Evolutionary conservation across 1,284 basidiomycete species (phyloP), one percentile per base, ranked within the genome.

Genomic region (Apiotrichum porosum): DNA sequence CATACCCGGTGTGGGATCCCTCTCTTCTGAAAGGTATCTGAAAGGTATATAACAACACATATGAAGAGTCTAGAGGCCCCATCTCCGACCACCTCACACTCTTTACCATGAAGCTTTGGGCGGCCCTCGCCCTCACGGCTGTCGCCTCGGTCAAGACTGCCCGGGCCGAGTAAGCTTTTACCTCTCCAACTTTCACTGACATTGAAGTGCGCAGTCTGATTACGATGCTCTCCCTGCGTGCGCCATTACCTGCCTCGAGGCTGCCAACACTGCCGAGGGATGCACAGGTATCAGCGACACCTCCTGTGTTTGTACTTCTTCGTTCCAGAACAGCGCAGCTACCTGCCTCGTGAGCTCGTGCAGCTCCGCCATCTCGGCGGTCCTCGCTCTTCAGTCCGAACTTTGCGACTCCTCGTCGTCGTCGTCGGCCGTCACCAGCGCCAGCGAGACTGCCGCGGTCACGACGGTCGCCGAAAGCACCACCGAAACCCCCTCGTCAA

Each of bases 251-350:
- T 28, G 26, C 26, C 26, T 28, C 8, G 8, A 28, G 26, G 6
- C 26, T 12, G 26, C 26, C 37, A 46, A 18, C 21, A 37, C 28
- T 14, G 19, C 35, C 12, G n/a, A 33, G 37, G 31, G 31, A 9
- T 48, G 47, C 40, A 26, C 32, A 30, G 40, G 40, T 14, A 33
- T 34, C 22, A 12, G 14, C 9, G 47, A 48, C 47, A 38, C 30
- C 2, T 21, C 19, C 3, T 48, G 47, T 13, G 18, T 48, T n/a
- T 48, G 47, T 35, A 23, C 23, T 4, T 21, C 34, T 4, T n/a
- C 10, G 13, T 49, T 43, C 37, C 31, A 37, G n/a, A 23, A 31
- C 24, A 24, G 13, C 3, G 47, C 42, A 5, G 31, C 41, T 2
- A 17, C 13, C 2, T 39, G 41, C 18, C 42, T 49, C 9, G 24